phyloP scores from a whole-genome alignment of 495 filamentous ascomycete species.

The Tuber magnatum region DNA sequence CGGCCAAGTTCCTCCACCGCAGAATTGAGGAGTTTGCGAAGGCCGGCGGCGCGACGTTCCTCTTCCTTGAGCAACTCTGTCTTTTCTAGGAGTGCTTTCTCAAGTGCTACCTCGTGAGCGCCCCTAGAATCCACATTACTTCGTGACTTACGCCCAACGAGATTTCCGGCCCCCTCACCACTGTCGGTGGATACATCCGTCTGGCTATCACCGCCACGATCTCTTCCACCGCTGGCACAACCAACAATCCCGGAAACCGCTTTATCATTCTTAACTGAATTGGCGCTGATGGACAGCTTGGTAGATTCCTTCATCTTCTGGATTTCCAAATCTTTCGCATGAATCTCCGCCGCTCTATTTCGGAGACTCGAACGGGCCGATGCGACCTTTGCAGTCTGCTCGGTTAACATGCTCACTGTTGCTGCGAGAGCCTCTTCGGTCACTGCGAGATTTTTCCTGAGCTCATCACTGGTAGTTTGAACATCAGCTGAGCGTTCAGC shows the following conservation, averaged over 20 bases:
- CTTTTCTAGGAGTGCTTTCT: neutral
- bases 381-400: neutral
- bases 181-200: neutral
- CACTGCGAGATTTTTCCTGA: neutral
- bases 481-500: neutral
- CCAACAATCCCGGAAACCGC: neutral
- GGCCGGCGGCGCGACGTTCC: neutral
- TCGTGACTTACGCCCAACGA: neutral
- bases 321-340: neutral
- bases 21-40: neutral
- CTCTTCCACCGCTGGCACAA: neutral
- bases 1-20: neutral
- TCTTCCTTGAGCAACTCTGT: neutral
- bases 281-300: neutral
- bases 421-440: neutral
- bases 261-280: neutral
- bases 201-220: neutral
- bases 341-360: neutral
- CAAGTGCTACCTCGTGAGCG: neutral
- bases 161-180: neutral
- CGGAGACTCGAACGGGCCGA: neutral
- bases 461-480: neutral
- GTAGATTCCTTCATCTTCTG: neutral
- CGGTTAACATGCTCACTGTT: neutral
- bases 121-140: neutral